phyloP scores from a whole-genome alignment of 306 rosid species.

The Castanea crenata region DNA sequence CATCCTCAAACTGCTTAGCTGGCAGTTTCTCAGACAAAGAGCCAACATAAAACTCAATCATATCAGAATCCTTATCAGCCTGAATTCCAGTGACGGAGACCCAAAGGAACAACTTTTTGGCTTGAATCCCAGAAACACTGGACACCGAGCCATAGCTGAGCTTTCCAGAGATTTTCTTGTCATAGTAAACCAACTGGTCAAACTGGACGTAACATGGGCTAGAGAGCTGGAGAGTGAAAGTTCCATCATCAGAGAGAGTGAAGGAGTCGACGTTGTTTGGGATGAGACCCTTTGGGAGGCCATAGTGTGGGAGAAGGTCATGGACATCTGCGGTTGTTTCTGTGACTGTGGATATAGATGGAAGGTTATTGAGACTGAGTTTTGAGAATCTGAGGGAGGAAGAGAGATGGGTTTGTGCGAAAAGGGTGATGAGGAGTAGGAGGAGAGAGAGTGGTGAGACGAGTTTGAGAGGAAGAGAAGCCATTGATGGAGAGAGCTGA shows the following conservation, averaged over 20 bases:
- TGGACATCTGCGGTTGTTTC: constrained; percentile 40
- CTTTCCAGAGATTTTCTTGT: constrained; percentile 45
- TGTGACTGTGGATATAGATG: not conserved
- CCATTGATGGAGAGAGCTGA: constrained; percentile 29
- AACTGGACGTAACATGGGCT: constrained; percentile 57
- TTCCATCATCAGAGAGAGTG: constrained; percentile 52
- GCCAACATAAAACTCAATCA: constrained; percentile 57
- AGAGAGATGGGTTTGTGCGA: constrained; percentile 18
- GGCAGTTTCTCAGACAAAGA: constrained; percentile 57
- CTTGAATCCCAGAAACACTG: constrained; percentile 67
- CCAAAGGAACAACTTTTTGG: constrained; percentile 61
- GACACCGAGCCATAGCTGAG: constrained; percentile 48
- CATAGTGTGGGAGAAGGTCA: constrained; percentile 60
- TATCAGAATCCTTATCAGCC: constrained; percentile 29
- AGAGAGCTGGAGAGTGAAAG: constrained; percentile 47
- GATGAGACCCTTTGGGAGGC: constrained; percentile 72
- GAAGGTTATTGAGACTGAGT: not conserved
- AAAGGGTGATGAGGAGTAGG: constrained; percentile 23
- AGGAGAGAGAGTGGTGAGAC: constrained; percentile 12
- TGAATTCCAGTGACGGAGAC: constrained; percentile 58
- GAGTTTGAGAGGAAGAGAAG: constrained; percentile 11
- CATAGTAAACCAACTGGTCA: constrained; percentile 49
- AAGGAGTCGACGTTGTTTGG: constrained; percentile 64
- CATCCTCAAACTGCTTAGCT: constrained; percentile 35
- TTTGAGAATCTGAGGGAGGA: constrained; percentile 17